Base-by-base conservation (phyloP, 805 yeast genomes). In the Kregervanrija fluxuum region DNA sequence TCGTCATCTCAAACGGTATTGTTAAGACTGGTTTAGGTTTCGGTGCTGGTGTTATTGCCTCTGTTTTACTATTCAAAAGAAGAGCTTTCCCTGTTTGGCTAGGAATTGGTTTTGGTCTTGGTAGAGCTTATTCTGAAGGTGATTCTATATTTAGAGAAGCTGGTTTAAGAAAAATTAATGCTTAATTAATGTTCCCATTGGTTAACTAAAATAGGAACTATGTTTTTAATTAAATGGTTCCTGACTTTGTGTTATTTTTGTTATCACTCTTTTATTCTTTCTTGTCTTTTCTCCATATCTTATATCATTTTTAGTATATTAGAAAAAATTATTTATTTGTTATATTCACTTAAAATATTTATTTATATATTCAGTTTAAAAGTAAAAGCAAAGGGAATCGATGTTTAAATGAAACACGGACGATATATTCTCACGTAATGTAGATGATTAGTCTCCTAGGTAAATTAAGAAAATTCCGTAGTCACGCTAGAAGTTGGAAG, bases 11-110 rank as follows among this genome's bases (percentile, higher is more conserved):
- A 48, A 93, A 93, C 71, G 80, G 95, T 50, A 72, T 93, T 52
- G 95, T 93, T 55, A 93, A 93, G 68, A 85, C 96, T 56, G 96
- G 96, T 14, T 75, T 93, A 52, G 99, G 99, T 41, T 82, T 93
- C 55, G 98, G 98, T 52, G 93, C 83, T 38, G 99, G 99, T 68
- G 95, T 93, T 32, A 76, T 91, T 47, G 85, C 95, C 38, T 87
- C 96, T 8, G 95, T 90, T 37, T 68, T 93, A 48, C 69, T 93
- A 46, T 93, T 93, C 74, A 87, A 77, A 66, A 86, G 98, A 74
- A 82, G 98, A 68, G 76, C 96, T 9, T 93, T 89, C 80, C 99
- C 99, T 44, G 98, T 91, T 37, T 90, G 97, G 95, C 68, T 91
- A 50, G 99, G 99, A 53, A 70, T 89, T 52, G 99, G 99, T 34